Conservation (phyloP, 2,329 filamentous ascomycete species). For the Diaporthe aspalathi region DNA sequence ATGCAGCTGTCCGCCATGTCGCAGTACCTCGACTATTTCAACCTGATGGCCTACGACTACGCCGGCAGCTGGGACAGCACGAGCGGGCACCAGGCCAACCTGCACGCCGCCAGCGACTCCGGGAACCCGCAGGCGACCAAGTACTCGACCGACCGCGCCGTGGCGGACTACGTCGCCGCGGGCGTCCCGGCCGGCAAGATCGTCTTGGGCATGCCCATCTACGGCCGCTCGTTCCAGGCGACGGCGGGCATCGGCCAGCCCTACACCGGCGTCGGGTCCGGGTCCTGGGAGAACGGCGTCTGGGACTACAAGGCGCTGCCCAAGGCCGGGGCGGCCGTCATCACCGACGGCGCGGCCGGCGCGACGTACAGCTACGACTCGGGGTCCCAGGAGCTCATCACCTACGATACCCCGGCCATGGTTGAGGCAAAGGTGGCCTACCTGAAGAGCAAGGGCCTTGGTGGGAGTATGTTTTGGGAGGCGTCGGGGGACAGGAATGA, state of each 20-base stretch:
- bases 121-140: conserved; percentile 70
- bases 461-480: conserved; percentile 90
- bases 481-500: conserved; percentile 74
- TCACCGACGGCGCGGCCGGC: conserved; percentile 66
- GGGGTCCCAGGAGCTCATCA: conserved; percentile 70
- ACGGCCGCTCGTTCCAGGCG: conserved; percentile 76
- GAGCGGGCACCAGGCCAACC: conserved; percentile 78
- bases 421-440: conserved; percentile 73
- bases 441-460: conserved; percentile 71
- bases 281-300: conserved; percentile 78
- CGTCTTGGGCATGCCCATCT: conserved; percentile 82
- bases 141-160: conserved; percentile 74
- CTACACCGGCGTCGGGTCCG: conserved; percentile 73
- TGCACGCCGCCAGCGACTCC: conserved; percentile 63
- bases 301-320: conserved; percentile 88
- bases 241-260: conserved; percentile 74
- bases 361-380: conserved; percentile 80
- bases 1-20: conserved; percentile 61
- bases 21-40: conserved; percentile 63
- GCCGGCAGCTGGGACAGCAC: conserved; percentile 74
- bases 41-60: conserved; percentile 81
- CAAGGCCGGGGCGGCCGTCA: conserved; percentile 65
- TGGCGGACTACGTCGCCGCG: conserved; percentile 72
- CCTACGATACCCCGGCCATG: conserved; percentile 75
- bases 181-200: conserved; percentile 75